Conservation (phyloP, 306 rosid species). For the Sphenostylis stenocarpa region DNA sequence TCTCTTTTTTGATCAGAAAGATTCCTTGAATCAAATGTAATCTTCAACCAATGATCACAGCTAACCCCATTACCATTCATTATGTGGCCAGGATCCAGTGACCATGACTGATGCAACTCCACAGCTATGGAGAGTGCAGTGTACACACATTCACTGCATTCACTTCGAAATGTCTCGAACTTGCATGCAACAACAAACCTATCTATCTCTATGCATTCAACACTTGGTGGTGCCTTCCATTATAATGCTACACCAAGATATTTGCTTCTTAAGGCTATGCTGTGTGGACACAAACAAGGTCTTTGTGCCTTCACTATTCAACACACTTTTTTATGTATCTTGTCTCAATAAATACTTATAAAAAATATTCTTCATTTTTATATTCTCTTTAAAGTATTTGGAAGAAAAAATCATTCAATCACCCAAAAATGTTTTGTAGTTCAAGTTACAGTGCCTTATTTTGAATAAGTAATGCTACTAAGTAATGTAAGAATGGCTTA, state of each 20-base stretch:
- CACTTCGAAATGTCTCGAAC: neutral
- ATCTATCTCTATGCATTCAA: neutral
- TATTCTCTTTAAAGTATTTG: too few relatives aligned
- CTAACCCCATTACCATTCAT: conserved; percentile 45
- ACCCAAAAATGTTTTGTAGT: too few relatives aligned
- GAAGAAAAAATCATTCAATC: too few relatives aligned
- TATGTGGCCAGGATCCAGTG: conserved; percentile 38
- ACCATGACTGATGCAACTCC: conserved; percentile 45
- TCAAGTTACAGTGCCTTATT: neutral
- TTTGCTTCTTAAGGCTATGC: neutral
- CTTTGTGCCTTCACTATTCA: too few relatives aligned
- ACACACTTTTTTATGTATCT: too few relatives aligned
- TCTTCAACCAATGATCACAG: conserved; percentile 64
- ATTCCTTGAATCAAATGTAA: conserved; percentile 51
- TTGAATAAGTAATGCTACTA: neutral
- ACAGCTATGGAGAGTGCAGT: neutral
- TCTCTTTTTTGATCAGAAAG: conserved; percentile 36
- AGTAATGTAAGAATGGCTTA: neutral
- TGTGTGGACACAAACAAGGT: too few relatives aligned
- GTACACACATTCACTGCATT: conserved; percentile 22
- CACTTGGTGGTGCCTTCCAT: neutral
- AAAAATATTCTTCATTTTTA: too few relatives aligned
- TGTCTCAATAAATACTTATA: too few relatives aligned
- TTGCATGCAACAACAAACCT: neutral
- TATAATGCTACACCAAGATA: neutral